These are phyloP conservation scores for Leishmania arabica DNA, from an alignment of 208 protist species.

Conservation along the genomic window DNA sequence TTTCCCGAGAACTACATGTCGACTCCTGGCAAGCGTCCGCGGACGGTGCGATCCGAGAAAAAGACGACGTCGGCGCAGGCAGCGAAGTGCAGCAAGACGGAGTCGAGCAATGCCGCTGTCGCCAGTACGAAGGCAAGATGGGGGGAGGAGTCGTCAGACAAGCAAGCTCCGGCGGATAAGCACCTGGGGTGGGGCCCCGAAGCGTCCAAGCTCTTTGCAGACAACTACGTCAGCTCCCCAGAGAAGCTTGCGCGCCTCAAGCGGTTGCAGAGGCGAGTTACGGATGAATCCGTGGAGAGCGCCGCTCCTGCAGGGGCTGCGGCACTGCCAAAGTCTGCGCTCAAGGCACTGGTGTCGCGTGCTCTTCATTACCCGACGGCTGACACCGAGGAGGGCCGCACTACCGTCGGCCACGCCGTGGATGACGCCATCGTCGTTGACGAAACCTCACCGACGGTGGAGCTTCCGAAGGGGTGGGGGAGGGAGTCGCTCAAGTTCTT, in stretches of 20 bases:
- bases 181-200: conserved; percentile 68
- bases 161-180: conserved; percentile 9
- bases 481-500: conserved; percentile 67
- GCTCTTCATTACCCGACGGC: conserved; percentile 12
- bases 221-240: conserved; percentile 71
- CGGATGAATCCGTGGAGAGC: background rate
- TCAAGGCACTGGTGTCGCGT: conserved; percentile 11
- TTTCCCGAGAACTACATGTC: conserved; percentile 75
- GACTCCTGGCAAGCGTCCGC: conserved; percentile 56
- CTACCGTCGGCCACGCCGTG: conserved; percentile 45
- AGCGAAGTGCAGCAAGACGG: conserved; percentile 19
- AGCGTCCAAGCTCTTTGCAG: conserved; percentile 65
- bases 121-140: too few species aligned
- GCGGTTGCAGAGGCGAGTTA: conserved; percentile 2
- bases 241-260: conserved; percentile 52
- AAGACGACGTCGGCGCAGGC: conserved; percentile 5
- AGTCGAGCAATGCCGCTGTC: background rate
- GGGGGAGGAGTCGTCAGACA: background rate
- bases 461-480: conserved; percentile 74
- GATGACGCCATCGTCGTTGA: conserved; percentile 32
- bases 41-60: background rate
- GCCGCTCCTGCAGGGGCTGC: conserved; percentile 12
- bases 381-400: conserved; percentile 13
- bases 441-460: conserved; percentile 21
- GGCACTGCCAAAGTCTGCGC: conserved; percentile 2